These are phyloP conservation scores for Neonothopanus nambi DNA, from an alignment of 1,284 basidiomycete species.

Conservation along the genomic window DNA sequence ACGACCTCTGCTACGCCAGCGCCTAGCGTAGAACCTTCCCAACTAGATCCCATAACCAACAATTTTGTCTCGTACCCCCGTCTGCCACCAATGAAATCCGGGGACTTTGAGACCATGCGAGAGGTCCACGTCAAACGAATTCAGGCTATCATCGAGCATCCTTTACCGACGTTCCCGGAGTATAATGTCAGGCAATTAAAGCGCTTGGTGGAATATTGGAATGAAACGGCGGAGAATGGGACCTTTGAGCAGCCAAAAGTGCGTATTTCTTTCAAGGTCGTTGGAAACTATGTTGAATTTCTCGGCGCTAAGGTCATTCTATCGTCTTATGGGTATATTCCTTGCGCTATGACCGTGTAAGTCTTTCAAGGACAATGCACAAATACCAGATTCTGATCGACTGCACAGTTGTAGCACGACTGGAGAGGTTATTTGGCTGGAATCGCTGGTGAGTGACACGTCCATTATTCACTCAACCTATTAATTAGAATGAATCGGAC, in stretches of 20 bases:
- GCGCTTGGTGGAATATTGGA: constrained; percentile 4
- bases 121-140: not conserved
- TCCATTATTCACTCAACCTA: not conserved
- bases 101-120: not conserved
- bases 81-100: not conserved
- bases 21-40: too few relatives aligned
- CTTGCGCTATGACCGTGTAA: constrained; percentile 4
- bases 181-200: constrained; percentile 7
- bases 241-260: constrained; percentile 5
- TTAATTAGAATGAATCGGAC: not conserved
- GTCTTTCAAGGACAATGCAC: not conserved
- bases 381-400: not conserved
- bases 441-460: not conserved
- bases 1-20: too few relatives aligned
- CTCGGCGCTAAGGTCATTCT: constrained; percentile 1
- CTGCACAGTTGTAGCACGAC: constrained; percentile 1
- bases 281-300: not conserved
- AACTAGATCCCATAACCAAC: not conserved
- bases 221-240: not conserved
- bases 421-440: constrained; percentile 9
- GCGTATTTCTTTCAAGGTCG: not conserved
- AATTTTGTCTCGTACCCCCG: not conserved
- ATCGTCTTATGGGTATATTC: constrained; percentile 8
- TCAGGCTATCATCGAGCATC: not conserved
- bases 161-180: not conserved